Base-by-base conservation (phyloP, 2,329 filamentous ascomycete genomes). In the Mycosphaerelloides madeirae region DNA sequence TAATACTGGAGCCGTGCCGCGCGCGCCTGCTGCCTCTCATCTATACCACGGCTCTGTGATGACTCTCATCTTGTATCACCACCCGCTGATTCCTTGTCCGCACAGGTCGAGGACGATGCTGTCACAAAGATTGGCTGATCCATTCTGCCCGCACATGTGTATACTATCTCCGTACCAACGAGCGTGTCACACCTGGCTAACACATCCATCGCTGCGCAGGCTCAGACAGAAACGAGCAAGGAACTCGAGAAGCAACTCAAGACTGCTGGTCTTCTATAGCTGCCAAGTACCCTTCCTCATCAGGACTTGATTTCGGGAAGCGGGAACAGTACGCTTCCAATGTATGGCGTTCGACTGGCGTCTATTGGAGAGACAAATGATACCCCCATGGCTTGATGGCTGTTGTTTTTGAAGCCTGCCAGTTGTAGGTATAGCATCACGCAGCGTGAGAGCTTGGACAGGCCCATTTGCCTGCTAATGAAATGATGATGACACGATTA, bases 111-210 rank as follows among this genome's bases (percentile, higher is more conserved):
- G 56, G 65, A 68, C 50, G 65, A 68, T 47, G 61, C 58, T 54
- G 58, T 68, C 43, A 68, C 65, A 38, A 91, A 87, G 73, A 87
- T 95, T 72, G 89, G 61, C 51, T 65, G 60, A 65, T 47, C 13
- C 46, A 38, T 18, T 36, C 19, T 38, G 34, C 37, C 33, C 38
- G 36, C 42, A 44, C 43, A 43, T 48, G 36, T 48, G 46, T 50
- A 48, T 46, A 47, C 29, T 34, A 39, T 45, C 37, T 34, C 29
- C 22, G 20, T 33, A 43, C 31, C 29, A 20, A 29, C 35, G 28
- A 38, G 35, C 31, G 16, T n/a, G 29, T 22, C 31, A 25, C 16
- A 37, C n/a, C 33, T 22, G 38, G 49, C 51, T 53, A 44, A 52
- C 49, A 45, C 43, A 14, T 41, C 32, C 25, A 13, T 41, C 29